phyloP scores from a whole-genome alignment of 441 rosid species.

The Capsella rubella region DNA sequence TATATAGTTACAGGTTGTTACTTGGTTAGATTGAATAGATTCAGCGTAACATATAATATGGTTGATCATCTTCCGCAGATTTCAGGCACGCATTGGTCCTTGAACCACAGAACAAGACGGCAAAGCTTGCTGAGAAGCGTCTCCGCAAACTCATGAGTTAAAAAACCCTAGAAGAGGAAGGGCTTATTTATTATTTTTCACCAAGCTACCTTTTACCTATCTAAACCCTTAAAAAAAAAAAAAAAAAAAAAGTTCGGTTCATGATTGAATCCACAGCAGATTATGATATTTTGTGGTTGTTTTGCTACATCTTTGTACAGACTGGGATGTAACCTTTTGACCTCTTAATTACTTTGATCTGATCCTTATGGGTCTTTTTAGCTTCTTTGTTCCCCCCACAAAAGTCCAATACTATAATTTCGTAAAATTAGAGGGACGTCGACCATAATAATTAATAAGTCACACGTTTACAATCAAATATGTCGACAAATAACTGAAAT shows the following conservation, averaged over 20 bases:
- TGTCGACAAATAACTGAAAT: constrained; percentile 17
- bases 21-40: background rate
- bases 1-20: background rate
- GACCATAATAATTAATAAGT: background rate
- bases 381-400: background rate
- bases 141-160: constrained; percentile 65
- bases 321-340: background rate
- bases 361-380: background rate
- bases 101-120: constrained; percentile 87
- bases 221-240: constrained; percentile 1
- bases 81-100: constrained; percentile 88
- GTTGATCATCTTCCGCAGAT: constrained; percentile 56
- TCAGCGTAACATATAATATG: background rate
- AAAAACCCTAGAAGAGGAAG: background rate
- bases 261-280: constrained; percentile 14
- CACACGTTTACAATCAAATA: background rate
- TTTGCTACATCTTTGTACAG: constrained; percentile 28
- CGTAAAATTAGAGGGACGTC: constrained; percentile 12
- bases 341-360: constrained; percentile 8
- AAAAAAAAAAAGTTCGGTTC: background rate
- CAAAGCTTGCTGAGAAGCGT: constrained; percentile 68
- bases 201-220: constrained; percentile 13
- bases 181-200: constrained; percentile 2
- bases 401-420: constrained; percentile 12
- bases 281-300: background rate